Evolutionary conservation across 164 flowering plant genomes (phyloP).

Genomic region (Magnolia changhungtana): DNA sequence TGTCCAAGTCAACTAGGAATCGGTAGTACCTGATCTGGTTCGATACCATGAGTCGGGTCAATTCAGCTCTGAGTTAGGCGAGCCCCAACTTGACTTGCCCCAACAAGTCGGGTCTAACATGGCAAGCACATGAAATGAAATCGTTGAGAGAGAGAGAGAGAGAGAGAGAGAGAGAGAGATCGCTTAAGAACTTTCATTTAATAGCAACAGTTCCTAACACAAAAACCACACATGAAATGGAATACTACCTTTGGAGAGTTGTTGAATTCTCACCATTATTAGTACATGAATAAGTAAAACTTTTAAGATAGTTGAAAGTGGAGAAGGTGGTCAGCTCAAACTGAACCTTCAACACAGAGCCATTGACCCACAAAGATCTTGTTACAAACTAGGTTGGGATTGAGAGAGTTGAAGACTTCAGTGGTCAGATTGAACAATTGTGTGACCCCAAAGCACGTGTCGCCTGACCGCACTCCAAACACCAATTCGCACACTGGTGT

Average conservation of each 20-base stretch:
- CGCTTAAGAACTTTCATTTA: too few species aligned
- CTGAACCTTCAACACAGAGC: conserved; percentile 21
- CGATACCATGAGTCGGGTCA: background rate
- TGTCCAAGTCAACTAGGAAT: too few species aligned
- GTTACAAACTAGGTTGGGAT: conserved; percentile 21
- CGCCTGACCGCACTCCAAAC: conserved; percentile 12
- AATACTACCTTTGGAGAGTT: background rate
- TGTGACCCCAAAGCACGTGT: conserved; percentile 18
- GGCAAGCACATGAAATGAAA: background rate
- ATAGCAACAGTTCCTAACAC: background rate
- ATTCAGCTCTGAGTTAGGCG: background rate
- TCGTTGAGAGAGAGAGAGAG: background rate
- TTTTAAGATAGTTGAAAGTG: background rate
- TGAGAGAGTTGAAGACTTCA: background rate
- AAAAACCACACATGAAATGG: background rate
- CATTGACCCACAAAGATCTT: conserved; percentile 26
- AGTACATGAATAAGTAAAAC: background rate
- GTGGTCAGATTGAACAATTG: conserved; percentile 20
- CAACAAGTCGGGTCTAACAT: too few species aligned
- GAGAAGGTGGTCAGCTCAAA: background rate
- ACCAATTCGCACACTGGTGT: conserved; percentile 3
- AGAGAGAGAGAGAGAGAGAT: background rate
- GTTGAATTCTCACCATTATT: background rate
- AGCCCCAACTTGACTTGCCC: background rate
- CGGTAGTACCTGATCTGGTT: too few species aligned